Base-by-base conservation (phyloP, 1,139 yeast genomes). In the Taphrina betulina region DNA sequence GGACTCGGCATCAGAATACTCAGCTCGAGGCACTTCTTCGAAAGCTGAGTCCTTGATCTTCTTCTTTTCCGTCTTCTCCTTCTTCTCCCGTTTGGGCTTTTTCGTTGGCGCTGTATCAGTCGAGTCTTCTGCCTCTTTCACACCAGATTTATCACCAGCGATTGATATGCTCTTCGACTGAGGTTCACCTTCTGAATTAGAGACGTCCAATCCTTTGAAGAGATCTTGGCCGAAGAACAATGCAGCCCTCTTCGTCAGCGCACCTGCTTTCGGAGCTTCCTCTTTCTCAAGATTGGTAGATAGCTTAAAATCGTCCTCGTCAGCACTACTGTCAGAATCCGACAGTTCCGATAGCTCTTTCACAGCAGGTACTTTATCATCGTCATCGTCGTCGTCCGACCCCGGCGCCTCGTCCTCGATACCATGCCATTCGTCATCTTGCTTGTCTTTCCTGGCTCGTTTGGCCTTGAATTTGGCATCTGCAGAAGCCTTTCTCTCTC, bases 391-490 rank as follows among this genome's bases (percentile, higher is more conserved):
- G 19, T 61, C 62, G 20, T 60, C 59, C 16, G 59, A 63, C 14
- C 58, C 61, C 17, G 38, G 40, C 17, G 37, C 37, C 16, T 58
- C 35, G 19, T 57, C 63, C 19, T 61, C 61, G 60, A 90, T 83
- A 48, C 97, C 97, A 46, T 83, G 85, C 96, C 97, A 92, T 53
- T 80, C 85, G 19, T 63, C 67, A 24, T 69, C 72, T 23, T 60
- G 60, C 61, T 82, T 92, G 61, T 83, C 89, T 35, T 90, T 95
- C 67, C 97, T 79, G 35, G 86, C 83, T 65, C 78, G 77, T 69
- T 85, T 85, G 23, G 96, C 95, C 61, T 82, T 78, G 66, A 78
- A 81, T 59, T 83, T 85, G 23, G 95, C 86, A 67, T 88, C 89
- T 60, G 82, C 77, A 67, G 87, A 95, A 12, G 90, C 80, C 68